Conservation (phyloP, 1,284 basidiomycete species). For the Cryptococcus depauperatus region DNA sequence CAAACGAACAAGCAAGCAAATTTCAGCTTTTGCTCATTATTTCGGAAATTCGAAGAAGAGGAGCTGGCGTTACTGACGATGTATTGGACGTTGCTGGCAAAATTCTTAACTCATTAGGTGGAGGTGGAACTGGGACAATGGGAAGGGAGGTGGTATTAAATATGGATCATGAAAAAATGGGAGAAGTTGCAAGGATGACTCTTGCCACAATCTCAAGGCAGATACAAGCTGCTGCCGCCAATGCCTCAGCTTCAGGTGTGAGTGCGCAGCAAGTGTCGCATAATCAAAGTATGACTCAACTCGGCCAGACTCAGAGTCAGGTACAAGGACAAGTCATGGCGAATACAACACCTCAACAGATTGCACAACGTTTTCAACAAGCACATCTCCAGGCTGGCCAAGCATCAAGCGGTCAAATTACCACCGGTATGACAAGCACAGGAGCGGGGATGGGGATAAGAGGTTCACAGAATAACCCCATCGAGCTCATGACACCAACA, state of each 20-base stretch:
- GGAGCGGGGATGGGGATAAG: no score
- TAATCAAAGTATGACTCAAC: no score
- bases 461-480: conserved; percentile 14
- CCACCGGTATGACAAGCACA: neutral
- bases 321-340: neutral
- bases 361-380: neutral
- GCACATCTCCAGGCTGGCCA: neutral
- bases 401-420: no score
- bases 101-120: no score
- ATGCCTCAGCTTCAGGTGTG: conserved; percentile 4
- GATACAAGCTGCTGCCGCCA: neutral
- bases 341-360: neutral
- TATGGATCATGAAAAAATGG: conserved; percentile 8
- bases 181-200: conserved; percentile 7
- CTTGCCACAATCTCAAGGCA: neutral
- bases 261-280: no score
- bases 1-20: conserved; percentile 9
- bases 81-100: conserved; percentile 9
- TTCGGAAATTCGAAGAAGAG: conserved; percentile 12
- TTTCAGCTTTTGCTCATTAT: conserved; percentile 12
- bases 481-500: conserved; percentile 14
- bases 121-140: conserved; percentile 8
- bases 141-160: conserved; percentile 3
- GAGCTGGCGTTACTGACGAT: conserved; percentile 10
- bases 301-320: neutral